These are phyloP conservation scores for Diatrype stigma DNA, from an alignment of 2,329 filamentous ascomycete species.

Conservation along the genomic window DNA sequence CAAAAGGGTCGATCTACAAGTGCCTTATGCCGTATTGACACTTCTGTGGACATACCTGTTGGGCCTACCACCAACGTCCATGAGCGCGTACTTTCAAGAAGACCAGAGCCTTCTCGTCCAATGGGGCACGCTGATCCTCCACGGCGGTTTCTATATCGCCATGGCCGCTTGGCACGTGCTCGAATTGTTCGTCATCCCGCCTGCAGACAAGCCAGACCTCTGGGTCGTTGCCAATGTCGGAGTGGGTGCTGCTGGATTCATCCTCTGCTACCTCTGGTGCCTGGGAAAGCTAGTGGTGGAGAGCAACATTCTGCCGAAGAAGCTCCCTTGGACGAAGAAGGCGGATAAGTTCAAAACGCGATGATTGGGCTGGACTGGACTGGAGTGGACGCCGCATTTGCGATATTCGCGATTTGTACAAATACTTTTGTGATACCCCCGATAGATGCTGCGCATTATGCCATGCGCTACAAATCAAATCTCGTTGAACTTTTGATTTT, in stretches of 20 bases:
- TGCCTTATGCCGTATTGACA: slow-evolving; percentile 82
- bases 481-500: neutral
- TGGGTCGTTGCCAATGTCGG: slow-evolving; percentile 92
- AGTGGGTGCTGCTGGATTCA: slow-evolving; percentile 80
- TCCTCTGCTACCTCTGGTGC: slow-evolving; percentile 88
- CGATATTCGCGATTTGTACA: neutral
- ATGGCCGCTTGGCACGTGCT: slow-evolving; percentile 81
- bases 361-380: too few relatives aligned
- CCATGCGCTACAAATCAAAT: neutral
- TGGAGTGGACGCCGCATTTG: neutral
- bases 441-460: neutral
- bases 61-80: slow-evolving; percentile 74
- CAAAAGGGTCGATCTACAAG: slow-evolving; percentile 72
- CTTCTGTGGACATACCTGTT: slow-evolving; percentile 89
- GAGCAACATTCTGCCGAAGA: slow-evolving; percentile 46
- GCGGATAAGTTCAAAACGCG: slow-evolving; percentile 23
- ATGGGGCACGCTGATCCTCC: slow-evolving; percentile 63
- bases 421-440: neutral
- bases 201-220: slow-evolving; percentile 77
- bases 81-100: slow-evolving; percentile 62
- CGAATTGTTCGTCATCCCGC: slow-evolving; percentile 65
- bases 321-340: slow-evolving; percentile 12
- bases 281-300: slow-evolving; percentile 62
- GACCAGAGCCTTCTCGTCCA: slow-evolving; percentile 42
- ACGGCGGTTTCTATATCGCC: slow-evolving; percentile 68